phyloP scores from a whole-genome alignment of 176 grass and related monocot genomes.

The Phragmites australis region DNA sequence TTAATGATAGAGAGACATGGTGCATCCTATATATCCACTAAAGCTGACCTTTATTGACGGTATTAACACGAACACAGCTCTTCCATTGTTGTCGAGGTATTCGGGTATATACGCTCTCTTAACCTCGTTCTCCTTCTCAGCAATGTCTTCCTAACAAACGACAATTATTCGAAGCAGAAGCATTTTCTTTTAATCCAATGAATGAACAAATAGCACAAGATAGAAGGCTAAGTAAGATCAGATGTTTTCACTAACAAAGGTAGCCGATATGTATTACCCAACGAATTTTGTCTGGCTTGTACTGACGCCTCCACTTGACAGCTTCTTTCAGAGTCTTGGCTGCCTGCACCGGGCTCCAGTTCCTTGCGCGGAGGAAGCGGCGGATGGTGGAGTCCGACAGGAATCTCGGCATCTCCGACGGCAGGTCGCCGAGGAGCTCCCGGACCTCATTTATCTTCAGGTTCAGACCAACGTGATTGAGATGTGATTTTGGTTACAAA shows the following conservation, averaged over 20 bases:
- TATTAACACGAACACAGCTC: neutral
- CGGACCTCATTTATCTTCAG: slow-evolving; percentile 44
- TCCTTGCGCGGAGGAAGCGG: slow-evolving; percentile 42
- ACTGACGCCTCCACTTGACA: slow-evolving; percentile 42
- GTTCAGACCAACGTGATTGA: no score
- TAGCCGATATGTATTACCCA: no score
- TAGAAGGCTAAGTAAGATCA: neutral
- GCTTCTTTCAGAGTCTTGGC: slow-evolving; percentile 46
- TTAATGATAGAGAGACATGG: no score
- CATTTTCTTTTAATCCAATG: no score
- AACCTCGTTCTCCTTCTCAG: slow-evolving; percentile 35
- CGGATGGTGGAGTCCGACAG: slow-evolving; percentile 30
- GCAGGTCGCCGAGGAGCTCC: slow-evolving; percentile 7
- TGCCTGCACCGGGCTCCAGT: slow-evolving; percentile 20
- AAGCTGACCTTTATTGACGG: neutral
- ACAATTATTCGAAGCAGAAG: neutral
- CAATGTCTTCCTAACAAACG: slow-evolving; percentile 53
- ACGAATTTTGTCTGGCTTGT: slow-evolving; percentile 34
- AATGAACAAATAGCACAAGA: no score
- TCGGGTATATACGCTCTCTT: slow-evolving; percentile 43
- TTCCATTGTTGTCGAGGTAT: slow-evolving; percentile 56
- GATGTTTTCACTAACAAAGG: no score
- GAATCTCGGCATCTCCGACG: slow-evolving; percentile 11
- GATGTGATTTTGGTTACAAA: no score
- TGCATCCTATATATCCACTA: neutral